These are phyloP conservation scores for Escallonia herrerae DNA, from an alignment of 129 eudicot genomes.

Conservation along the genomic window DNA sequence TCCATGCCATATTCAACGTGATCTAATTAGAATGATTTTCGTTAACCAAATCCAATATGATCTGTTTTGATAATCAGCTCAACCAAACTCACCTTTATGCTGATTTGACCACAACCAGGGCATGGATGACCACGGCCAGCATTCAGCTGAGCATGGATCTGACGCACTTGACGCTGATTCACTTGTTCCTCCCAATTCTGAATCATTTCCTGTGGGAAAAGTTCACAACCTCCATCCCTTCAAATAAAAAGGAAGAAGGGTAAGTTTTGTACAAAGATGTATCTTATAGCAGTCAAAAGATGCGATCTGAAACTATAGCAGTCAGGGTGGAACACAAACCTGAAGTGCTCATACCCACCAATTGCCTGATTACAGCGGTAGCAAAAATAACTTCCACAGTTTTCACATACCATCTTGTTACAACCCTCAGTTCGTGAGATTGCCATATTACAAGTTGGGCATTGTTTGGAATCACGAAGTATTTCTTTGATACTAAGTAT, in stretches of 20 bases:
- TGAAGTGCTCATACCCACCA: slow-evolving; percentile 80
- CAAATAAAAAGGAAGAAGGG: slow-evolving; percentile 13
- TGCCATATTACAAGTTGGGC: slow-evolving; percentile 94
- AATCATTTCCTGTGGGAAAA: slow-evolving; percentile 57
- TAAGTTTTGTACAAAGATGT: slow-evolving; percentile 2
- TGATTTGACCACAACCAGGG: slow-evolving; percentile 69
- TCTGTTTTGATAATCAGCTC: not conserved
- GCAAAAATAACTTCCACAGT: slow-evolving; percentile 73
- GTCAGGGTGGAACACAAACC: slow-evolving; percentile 30
- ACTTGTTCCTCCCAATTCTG: slow-evolving; percentile 53
- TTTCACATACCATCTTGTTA: slow-evolving; percentile 72
- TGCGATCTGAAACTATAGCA: not conserved
- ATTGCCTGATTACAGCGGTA: slow-evolving; percentile 69
- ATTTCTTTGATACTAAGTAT: slow-evolving; percentile 66
- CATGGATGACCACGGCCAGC: slow-evolving; percentile 45
- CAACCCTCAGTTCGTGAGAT: slow-evolving; percentile 90
- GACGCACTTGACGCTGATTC: slow-evolving; percentile 55
- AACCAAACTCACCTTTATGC: slow-evolving; percentile 45
- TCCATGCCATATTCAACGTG: too few relatives aligned
- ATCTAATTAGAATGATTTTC: too few relatives aligned
- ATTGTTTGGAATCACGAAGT: slow-evolving; percentile 66
- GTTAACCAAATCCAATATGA: not conserved
- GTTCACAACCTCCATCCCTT: slow-evolving; percentile 69
- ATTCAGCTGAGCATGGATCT: slow-evolving; percentile 33
- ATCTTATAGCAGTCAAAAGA: not conserved